Conservation (phyloP, 1,284 basidiomycete species). For the Ceratobasidium sp. region DNA sequence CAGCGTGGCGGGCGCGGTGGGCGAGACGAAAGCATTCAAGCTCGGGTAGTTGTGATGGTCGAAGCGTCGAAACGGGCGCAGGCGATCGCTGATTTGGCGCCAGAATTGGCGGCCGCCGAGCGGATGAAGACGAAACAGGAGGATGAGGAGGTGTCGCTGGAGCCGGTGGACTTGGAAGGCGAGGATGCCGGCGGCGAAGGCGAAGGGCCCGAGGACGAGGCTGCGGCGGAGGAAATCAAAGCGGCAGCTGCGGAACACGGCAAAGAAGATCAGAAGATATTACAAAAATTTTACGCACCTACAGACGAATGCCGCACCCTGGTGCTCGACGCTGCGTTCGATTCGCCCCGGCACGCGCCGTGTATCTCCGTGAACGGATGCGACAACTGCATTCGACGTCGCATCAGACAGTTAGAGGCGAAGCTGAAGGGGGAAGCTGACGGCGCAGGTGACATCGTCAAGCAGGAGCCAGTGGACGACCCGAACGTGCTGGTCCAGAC, state of each 20-base stretch:
- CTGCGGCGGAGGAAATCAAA: background rate
- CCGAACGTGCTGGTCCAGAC: background rate
- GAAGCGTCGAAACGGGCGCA: background rate
- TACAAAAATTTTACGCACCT: background rate
- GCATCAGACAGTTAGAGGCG: background rate
- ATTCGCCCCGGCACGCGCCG: background rate
- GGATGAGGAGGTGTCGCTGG: background rate
- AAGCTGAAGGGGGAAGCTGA: background rate
- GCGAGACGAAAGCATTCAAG: background rate
- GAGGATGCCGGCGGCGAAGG: background rate
- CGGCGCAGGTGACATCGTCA: background rate
- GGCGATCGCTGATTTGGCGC: background rate
- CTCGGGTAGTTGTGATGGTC: background rate
- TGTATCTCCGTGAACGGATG: background rate
- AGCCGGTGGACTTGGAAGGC: background rate
- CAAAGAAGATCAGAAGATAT: background rate
- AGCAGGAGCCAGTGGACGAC: slow-evolving; percentile 3
- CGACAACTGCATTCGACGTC: slow-evolving; percentile 7
- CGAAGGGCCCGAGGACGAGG: background rate
- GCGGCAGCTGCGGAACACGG: background rate
- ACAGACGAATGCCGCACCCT: background rate
- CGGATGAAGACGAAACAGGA: background rate
- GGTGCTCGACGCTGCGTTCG: background rate
- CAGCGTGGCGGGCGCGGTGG: background rate
- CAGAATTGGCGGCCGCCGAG: background rate